These are phyloP conservation scores for Lipomyces kockii DNA, from an alignment of 805 yeast genomes.

Conservation along the genomic window DNA sequence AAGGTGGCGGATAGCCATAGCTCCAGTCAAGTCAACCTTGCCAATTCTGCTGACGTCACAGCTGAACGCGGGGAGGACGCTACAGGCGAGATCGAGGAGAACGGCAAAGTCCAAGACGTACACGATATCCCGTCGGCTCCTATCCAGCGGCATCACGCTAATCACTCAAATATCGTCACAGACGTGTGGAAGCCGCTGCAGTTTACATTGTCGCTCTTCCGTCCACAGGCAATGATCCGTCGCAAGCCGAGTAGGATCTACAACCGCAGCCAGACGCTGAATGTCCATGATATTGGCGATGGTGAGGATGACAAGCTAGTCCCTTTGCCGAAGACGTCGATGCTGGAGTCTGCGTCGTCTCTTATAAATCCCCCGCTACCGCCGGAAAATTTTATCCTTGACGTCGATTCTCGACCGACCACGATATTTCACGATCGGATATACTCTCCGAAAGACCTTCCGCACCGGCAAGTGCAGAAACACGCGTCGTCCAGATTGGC, in stretches of 20 bases:
- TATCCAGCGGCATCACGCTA: conserved; percentile 2
- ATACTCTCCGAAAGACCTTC: conserved; percentile 68
- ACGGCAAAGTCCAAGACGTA: neutral
- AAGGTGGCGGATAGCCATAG: conserved; percentile 10
- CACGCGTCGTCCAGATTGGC: conserved; percentile 6
- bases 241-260: conserved; percentile 41
- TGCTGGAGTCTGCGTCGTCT: conserved; percentile 76
- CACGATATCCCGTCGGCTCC: conserved; percentile 5
- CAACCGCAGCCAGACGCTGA: conserved; percentile 39
- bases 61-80: conserved; percentile 7
- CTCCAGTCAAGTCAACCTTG: conserved; percentile 45
- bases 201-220: conserved; percentile 41
- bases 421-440: conserved; percentile 82
- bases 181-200: conserved; percentile 31
- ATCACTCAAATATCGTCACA: neutral
- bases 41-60: conserved; percentile 10
- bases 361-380: conserved; percentile 84
- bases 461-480: conserved; percentile 42
- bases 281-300: conserved; percentile 20
- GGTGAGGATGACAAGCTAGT: conserved; percentile 33
- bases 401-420: conserved; percentile 67
- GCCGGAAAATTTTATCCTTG: conserved; percentile 62
- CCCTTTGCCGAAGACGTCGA: conserved; percentile 67
- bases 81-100: conserved; percentile 14
- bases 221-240: conserved; percentile 41